phyloP scores from a whole-genome alignment of 140 eudicot genomes.

The Anethum foeniculum region DNA sequence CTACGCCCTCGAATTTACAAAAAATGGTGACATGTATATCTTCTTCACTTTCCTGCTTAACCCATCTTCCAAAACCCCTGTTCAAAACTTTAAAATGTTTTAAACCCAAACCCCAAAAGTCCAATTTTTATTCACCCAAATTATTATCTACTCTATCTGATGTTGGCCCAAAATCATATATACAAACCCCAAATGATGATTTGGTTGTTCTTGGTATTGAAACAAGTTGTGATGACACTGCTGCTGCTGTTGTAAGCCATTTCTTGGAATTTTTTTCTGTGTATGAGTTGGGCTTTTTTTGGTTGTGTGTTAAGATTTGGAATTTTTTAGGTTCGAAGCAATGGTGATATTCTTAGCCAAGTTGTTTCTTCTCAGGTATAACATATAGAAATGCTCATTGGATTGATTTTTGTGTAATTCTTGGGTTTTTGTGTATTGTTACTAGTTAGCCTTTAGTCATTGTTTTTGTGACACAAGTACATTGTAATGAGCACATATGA shows the following conservation, averaged over 20 bases:
- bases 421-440: background rate
- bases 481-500: too few relatives aligned
- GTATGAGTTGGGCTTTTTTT: background rate
- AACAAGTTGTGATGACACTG: constrained; percentile 94
- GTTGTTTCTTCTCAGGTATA: constrained; percentile 93
- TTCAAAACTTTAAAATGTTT: constrained; percentile 16
- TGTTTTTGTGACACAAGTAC: background rate
- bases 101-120: constrained; percentile 12
- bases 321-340: constrained; percentile 55
- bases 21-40: too few relatives aligned
- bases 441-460: background rate
- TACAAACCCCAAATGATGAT: constrained; percentile 27
- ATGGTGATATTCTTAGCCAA: constrained; percentile 93
- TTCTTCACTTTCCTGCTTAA: too few relatives aligned
- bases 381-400: background rate
- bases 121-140: constrained; percentile 15
- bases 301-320: constrained; percentile 3
- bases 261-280: background rate
- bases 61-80: constrained; percentile 23
- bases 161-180: constrained; percentile 11
- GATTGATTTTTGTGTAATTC: background rate
- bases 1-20: too few relatives aligned
- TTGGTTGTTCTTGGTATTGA: constrained; percentile 78
- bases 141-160: constrained; percentile 18
- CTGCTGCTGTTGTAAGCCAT: constrained; percentile 81